Conservation (phyloP, 1,284 basidiomycete genomes). For the Omphalotus olearius region DNA sequence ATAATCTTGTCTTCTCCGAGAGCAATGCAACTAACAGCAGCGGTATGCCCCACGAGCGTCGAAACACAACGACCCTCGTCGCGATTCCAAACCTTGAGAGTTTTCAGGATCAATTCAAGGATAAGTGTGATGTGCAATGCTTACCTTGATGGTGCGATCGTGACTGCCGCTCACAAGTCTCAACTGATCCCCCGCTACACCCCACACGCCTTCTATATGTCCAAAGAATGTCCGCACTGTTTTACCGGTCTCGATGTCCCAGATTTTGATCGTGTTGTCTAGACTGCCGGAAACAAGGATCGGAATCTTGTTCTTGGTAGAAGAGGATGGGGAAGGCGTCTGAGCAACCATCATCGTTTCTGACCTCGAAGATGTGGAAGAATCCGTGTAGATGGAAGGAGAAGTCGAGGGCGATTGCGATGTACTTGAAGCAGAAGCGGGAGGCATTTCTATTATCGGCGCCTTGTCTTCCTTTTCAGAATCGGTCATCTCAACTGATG, state of each 20-base stretch:
- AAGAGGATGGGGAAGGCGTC: not conserved
- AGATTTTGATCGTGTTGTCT: conserved; percentile 95
- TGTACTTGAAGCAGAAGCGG: not conserved
- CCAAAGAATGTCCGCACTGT: conserved; percentile 88
- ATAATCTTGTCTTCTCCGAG: conserved; percentile 95
- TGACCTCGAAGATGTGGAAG: not conserved
- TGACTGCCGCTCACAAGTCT: conserved; percentile 91
- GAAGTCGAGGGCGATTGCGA: not conserved
- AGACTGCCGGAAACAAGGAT: conserved; percentile 87
- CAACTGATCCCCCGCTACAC: conserved; percentile 88
- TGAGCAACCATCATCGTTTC: not conserved
- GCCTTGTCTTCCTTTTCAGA: conserved; percentile 5
- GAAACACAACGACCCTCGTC: conserved; percentile 87
- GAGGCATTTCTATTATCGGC: not conserved
- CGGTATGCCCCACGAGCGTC: conserved; percentile 92
- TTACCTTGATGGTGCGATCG: conserved; percentile 87
- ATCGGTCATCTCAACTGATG: conserved; percentile 6
- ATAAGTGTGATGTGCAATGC: conserved; percentile 18
- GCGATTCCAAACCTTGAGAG: conserved; percentile 80
- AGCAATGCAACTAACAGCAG: conserved; percentile 88
- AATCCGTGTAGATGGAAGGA: not conserved
- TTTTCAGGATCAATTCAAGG: conserved; percentile 9
- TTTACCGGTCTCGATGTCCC: conserved; percentile 90
- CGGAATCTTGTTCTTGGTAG: conserved; percentile 44
- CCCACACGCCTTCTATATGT: conserved; percentile 97